Base-by-base conservation (phyloP, 2,329 filamentous ascomycete genomes). In the Trichophyton rubrum region DNA sequence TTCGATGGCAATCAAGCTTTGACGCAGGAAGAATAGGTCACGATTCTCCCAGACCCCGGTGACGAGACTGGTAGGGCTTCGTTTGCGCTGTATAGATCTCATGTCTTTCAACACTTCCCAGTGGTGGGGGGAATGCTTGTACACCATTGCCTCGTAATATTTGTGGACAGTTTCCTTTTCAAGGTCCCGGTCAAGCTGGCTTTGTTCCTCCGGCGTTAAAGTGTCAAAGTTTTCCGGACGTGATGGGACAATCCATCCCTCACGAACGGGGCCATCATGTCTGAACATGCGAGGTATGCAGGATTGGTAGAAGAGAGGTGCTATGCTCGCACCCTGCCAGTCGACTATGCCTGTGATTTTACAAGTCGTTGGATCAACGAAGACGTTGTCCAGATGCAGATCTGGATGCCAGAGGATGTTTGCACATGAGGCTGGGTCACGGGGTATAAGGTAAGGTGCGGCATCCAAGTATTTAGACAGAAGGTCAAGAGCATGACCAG, bases 81-180 rank as follows among this genome's bases (percentile, higher is more conserved):
- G 66, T 8, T 68, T 41, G 9, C 66, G 63, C 2, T 64, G 60
- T 22, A 69, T 58, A 24, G 59, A 58, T 47, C 27, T 53, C 2
- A 27, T 38, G 53, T 67, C 62, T 49, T 67, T 38, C 17, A 72
- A 65, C 22, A 68, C 64, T 7, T 62, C 63, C 69, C 67, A 73
- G 61, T 71, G 70, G 6, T 20, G 58, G 58, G 70, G 68, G 3
- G 67, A 66, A 8, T 66, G 66, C 40, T 69, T 71, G 51, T 53
- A 66, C 0, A 72, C 68, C 60, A 68, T 67, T 15, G 68, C 67
- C 58, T 72, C 67, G 60, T 72, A 72, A 64, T 68, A 73, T 66
- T 73, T 73, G 45, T 72, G 70, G 0, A 71, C 60, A 0, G 58
- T 71, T 60, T 73, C 67, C 33, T 66, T 72, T 57, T 73, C 68